Base-by-base conservation (phyloP, 768 basidiomycete genomes). In the Butyriboletus loyo region DNA sequence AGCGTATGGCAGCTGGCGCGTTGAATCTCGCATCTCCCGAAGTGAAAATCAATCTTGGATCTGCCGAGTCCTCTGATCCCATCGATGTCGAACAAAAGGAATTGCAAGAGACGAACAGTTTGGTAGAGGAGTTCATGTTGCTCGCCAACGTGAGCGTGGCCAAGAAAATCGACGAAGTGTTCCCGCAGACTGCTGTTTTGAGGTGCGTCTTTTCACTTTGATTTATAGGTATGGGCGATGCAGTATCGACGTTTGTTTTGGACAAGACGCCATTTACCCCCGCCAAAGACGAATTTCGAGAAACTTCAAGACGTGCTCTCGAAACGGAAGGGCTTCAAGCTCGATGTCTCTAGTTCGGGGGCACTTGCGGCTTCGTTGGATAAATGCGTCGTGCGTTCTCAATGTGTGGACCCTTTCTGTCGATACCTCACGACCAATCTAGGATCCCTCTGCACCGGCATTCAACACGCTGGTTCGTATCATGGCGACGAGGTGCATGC, bases 61-160 rank as follows among this genome's bases (percentile, higher is more conserved):
- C 88, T 58, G 77, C 93, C 1, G 97, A 98, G 68, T 91, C 89
- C 0, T 89, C 92, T 2, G 94, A 97, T 58, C 96, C 96, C 0
- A 91, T 98, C 56, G 96, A 98, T 56, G 95, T 99, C 10, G 93
- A 98, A 72, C 93, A 95, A 67, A 98, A 98, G 68, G 87, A 92
- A 62, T 66, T 89, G 64, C 75, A 81, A 27, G 95, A 98, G 72
- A 99, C 97, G 9, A 98, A 98, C 66, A 93, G 90, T 57, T 74
- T 98, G 7, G 97, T 98, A 2, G 97, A 99, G 70, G 97, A 98
- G 69, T 98, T 99, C 72, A 99, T 99, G 97, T 75, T 99, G 57
- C 84, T 99, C 53, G 96, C 97, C 7, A 99, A 98, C 62, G 89
- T 96, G 60, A 91, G 87, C 58, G 97, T 98, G 1, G 96, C 97